phyloP scores from a whole-genome alignment of 345 rosid genomes.

The Microcos paniculata region DNA sequence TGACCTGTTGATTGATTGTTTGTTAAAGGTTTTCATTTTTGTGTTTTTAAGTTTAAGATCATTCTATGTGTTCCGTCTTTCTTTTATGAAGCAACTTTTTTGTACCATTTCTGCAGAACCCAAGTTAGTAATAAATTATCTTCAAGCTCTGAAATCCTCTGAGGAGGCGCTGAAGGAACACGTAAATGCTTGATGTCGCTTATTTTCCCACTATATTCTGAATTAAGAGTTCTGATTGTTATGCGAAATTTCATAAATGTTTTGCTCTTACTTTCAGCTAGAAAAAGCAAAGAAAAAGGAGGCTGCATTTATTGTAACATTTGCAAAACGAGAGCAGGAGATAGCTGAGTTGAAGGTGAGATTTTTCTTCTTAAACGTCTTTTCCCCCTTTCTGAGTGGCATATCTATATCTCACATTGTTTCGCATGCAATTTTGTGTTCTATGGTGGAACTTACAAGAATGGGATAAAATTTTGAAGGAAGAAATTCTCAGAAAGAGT shows the following conservation, averaged over 20 bases:
- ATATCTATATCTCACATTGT: neutral
- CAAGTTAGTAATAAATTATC: conserved; percentile 59
- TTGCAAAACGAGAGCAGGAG: conserved; percentile 93
- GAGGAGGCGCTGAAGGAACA: conserved; percentile 87
- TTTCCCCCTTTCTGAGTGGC: neutral
- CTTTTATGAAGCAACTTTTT: conserved; percentile 13
- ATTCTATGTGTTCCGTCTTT: neutral
- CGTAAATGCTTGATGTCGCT: conserved; percentile 37
- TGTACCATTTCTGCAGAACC: conserved; percentile 59
- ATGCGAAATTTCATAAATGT: conserved; percentile 20
- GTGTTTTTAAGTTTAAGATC: neutral
- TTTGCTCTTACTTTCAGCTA: conserved; percentile 50
- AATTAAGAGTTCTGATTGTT: neutral
- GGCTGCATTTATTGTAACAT: conserved; percentile 94
- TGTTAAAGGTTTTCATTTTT: neutral
- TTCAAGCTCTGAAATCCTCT: conserved; percentile 78
- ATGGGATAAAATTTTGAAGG: neutral
- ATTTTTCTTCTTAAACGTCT: neutral
- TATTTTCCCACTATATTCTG: neutral
- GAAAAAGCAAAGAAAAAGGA: conserved; percentile 95
- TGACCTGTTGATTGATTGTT: neutral
- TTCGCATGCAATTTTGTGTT: neutral
- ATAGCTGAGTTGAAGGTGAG: conserved; percentile 86
- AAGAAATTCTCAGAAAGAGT: neutral
- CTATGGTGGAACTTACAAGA: neutral